Conservation (phyloP, 176 grass and related monocot species). For the Avena atlantica region DNA sequence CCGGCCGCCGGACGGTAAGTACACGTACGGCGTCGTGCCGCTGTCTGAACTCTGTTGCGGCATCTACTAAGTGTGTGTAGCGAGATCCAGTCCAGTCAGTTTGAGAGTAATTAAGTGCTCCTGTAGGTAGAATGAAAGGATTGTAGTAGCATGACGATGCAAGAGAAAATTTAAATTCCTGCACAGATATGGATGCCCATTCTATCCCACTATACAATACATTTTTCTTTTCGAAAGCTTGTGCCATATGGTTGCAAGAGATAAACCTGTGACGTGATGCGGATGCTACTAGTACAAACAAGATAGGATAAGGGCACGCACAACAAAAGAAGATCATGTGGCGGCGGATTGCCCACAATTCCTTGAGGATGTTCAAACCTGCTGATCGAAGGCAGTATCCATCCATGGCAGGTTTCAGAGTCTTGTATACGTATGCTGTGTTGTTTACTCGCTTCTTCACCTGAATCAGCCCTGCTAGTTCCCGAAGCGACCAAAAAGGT, state of each 20-base stretch:
- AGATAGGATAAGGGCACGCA: background rate
- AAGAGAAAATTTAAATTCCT: background rate
- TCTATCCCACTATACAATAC: background rate
- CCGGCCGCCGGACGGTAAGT: conserved; percentile 3
- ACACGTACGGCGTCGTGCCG: background rate
- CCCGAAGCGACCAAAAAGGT: background rate
- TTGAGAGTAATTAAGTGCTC: background rate
- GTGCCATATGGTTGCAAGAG: background rate
- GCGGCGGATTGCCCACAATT: conserved; percentile 21
- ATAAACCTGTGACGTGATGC: background rate
- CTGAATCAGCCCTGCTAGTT: background rate
- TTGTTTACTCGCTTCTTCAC: background rate
- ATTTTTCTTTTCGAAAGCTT: background rate
- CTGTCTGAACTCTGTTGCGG: background rate
- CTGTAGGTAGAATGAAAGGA: background rate
- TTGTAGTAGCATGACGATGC: background rate
- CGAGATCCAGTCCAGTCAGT: background rate
- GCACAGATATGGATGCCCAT: background rate
- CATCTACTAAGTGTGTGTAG: background rate
- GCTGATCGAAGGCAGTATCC: background rate
- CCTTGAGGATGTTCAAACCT: background rate
- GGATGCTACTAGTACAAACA: background rate
- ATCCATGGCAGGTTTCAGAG: background rate
- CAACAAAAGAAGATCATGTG: background rate
- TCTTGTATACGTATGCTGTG: background rate